phyloP scores from a whole-genome alignment of 352 stramenopile genomes.

The Phytophthora macrochlamydospora region DNA sequence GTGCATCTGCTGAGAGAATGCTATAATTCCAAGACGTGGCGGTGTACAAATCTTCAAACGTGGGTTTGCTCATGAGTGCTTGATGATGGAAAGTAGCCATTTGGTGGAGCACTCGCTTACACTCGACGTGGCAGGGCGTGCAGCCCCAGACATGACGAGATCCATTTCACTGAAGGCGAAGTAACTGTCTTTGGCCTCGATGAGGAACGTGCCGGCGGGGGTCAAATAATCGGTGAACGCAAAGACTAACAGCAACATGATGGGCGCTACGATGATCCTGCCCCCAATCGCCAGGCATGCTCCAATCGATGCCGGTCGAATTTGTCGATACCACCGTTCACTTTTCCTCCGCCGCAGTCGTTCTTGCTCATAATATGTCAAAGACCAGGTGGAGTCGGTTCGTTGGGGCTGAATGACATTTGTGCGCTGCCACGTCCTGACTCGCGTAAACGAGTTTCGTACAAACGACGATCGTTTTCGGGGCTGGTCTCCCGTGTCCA shows the following conservation, averaged over 20 bases:
- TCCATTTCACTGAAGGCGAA: slow-evolving; percentile 33
- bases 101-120: slow-evolving; percentile 24
- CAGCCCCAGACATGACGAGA: slow-evolving; percentile 33
- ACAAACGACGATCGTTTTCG: slow-evolving; percentile 11
- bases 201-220: slow-evolving; percentile 23
- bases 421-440: slow-evolving; percentile 9
- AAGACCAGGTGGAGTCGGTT: slow-evolving; percentile 20
- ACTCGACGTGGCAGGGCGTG: slow-evolving; percentile 19
- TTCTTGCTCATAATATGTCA: slow-evolving; percentile 28
- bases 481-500: not conserved
- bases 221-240: slow-evolving; percentile 29
- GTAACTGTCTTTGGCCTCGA: slow-evolving; percentile 32
- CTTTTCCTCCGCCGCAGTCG: slow-evolving; percentile 4
- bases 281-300: slow-evolving; percentile 29
- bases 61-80: slow-evolving; percentile 33
- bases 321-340: slow-evolving; percentile 23
- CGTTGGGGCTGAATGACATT: slow-evolving; percentile 13
- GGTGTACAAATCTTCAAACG: slow-evolving; percentile 26
- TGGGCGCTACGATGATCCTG: slow-evolving; percentile 21
- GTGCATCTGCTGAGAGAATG: slow-evolving; percentile 8
- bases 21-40: slow-evolving; percentile 20
- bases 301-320: slow-evolving; percentile 26
- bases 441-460: slow-evolving; percentile 12
- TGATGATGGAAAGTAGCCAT: slow-evolving; percentile 23
- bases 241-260: slow-evolving; percentile 24